Conservation (phyloP, 345 rosid species). For the Bruguiera sexangula region DNA sequence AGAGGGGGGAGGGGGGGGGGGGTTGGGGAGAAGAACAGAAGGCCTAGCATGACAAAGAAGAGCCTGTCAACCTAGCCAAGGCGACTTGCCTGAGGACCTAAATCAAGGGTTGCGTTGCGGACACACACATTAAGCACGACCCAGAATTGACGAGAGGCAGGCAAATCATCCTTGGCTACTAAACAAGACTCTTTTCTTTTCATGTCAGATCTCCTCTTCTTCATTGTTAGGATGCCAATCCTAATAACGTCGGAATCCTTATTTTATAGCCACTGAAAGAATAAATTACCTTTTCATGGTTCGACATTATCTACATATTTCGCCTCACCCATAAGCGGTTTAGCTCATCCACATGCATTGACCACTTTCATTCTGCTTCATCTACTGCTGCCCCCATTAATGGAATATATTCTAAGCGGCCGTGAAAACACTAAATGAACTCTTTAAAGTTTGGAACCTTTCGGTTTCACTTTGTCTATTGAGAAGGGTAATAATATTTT, state of each 20-base stretch:
- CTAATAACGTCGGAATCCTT: not conserved
- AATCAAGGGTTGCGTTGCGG: not conserved
- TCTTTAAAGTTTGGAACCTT: too few species aligned
- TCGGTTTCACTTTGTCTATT: too few species aligned
- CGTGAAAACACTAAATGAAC: too few species aligned
- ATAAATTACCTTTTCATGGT: not conserved
- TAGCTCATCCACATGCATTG: not conserved
- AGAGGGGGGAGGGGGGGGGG: too few species aligned
- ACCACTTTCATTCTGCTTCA: not conserved
- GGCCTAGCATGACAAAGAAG: constrained; percentile 3
- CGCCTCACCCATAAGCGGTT: not conserved
- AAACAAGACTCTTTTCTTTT: constrained; percentile 2
- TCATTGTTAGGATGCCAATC: not conserved
- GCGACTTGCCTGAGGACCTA: constrained; percentile 7
- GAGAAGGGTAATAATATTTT: too few species aligned
- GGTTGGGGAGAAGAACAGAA: not conserved
- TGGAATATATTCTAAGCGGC: too few species aligned
- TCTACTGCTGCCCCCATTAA: too few species aligned
- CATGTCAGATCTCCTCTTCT: not conserved
- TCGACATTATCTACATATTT: not conserved
- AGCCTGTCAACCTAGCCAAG: constrained; percentile 11
- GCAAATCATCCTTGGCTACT: constrained; percentile 3
- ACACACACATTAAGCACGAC: not conserved
- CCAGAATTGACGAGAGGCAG: not conserved
- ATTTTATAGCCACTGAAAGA: not conserved